phyloP scores from a whole-genome alignment of 2,329 filamentous ascomycete genomes.

The Stemphylium beticola region DNA sequence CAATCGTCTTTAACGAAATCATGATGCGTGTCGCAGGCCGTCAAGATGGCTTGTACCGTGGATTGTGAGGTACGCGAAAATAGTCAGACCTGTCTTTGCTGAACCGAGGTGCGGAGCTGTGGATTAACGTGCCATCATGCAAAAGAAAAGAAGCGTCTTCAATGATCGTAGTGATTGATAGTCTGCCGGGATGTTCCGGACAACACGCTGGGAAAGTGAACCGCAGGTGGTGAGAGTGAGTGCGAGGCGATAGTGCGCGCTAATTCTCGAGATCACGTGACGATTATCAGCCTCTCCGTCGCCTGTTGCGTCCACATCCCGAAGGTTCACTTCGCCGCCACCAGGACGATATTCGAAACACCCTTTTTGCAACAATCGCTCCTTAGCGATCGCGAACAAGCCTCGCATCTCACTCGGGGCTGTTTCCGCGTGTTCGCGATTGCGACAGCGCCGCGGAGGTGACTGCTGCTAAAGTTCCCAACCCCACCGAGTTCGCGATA shows the following conservation, averaged over 20 bases:
- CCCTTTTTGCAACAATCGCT: background rate
- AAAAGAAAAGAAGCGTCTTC: background rate
- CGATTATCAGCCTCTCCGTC: background rate
- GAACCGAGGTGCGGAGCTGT: background rate
- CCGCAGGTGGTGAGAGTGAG: slow-evolving; percentile 9
- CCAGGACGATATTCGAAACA: background rate
- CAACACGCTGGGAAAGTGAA: background rate
- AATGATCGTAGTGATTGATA: background rate
- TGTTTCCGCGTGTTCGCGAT: background rate
- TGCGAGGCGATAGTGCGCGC: slow-evolving; percentile 12
- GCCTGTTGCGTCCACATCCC: slow-evolving; percentile 4
- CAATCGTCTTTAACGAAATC: background rate
- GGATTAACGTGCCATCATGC: background rate
- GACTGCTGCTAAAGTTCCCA: background rate
- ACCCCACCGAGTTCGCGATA: slow-evolving; percentile 2
- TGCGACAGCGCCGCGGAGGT: slow-evolving; percentile 4
- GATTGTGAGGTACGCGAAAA: background rate
- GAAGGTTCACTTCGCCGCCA: background rate
- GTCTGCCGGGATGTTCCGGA: background rate
- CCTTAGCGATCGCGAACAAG: background rate
- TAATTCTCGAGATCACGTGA: slow-evolving; percentile 23
- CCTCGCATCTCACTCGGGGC: background rate
- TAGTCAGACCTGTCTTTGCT: background rate
- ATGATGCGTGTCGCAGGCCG: background rate
- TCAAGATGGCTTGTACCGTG: background rate